phyloP scores from a whole-genome alignment of 2,329 filamentous ascomycete species.

The Penicillium thymicola region DNA sequence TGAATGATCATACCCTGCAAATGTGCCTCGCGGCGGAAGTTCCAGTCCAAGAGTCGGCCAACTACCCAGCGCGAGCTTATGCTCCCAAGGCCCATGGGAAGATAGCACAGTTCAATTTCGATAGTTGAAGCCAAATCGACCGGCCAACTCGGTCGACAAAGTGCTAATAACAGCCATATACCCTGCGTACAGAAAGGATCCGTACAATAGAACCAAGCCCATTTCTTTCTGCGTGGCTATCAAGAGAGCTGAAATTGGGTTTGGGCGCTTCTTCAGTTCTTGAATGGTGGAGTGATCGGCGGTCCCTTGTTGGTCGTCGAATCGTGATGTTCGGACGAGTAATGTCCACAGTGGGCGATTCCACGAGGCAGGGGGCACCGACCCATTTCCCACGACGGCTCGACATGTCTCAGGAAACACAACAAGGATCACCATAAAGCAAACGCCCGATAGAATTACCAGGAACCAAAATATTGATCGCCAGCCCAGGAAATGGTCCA shows the following conservation, averaged over 20 bases:
- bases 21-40: slow-evolving; percentile 61
- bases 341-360: slow-evolving; percentile 20
- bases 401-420: slow-evolving; percentile 53
- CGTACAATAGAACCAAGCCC: slow-evolving; percentile 33
- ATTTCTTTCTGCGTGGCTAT: slow-evolving; percentile 36
- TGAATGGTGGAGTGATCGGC: slow-evolving; percentile 12
- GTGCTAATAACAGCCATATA: slow-evolving; percentile 46
- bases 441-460: slow-evolving; percentile 47
- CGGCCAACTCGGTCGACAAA: slow-evolving; percentile 43
- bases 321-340: background rate
- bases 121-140: slow-evolving; percentile 21
- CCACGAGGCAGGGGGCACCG: slow-evolving; percentile 22
- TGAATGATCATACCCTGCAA: slow-evolving; percentile 46
- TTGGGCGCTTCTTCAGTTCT: slow-evolving; percentile 14
- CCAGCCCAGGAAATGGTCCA: slow-evolving; percentile 65
- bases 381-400: slow-evolving; percentile 38
- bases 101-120: slow-evolving; percentile 25
- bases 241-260: slow-evolving; percentile 24
- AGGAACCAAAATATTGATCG: slow-evolving; percentile 69
- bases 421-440: slow-evolving; percentile 54
- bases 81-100: slow-evolving; percentile 20
- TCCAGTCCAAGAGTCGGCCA: slow-evolving; percentile 60
- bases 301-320: background rate
- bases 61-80: slow-evolving; percentile 29
- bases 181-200: slow-evolving; percentile 42